Conservation (phyloP, 2,329 filamentous ascomycete genomes). For the Ascochyta viciae-villosae region DNA sequence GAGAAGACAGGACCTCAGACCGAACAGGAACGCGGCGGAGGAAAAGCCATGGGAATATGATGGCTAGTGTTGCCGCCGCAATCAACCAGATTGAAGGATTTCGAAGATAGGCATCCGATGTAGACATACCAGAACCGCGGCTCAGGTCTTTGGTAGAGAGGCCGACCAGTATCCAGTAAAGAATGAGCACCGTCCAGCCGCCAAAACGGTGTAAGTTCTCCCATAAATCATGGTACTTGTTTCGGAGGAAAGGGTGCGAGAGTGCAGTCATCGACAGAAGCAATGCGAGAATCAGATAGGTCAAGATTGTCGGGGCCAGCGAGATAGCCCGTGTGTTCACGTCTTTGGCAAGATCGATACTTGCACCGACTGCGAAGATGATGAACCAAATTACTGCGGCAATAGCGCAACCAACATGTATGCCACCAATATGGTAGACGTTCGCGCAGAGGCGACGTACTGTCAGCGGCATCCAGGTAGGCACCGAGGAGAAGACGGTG, state of each 20-base stretch:
- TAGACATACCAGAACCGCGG: slow-evolving; percentile 29
- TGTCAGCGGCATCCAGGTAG: slow-evolving; percentile 37
- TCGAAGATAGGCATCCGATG: slow-evolving; percentile 43
- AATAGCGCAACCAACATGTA: slow-evolving; percentile 47
- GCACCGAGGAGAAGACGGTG: slow-evolving; percentile 43
- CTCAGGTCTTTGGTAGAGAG: slow-evolving; percentile 37
- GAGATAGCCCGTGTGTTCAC: slow-evolving; percentile 27
- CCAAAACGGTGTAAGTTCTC: slow-evolving; percentile 48
- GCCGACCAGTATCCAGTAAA: slow-evolving; percentile 46
- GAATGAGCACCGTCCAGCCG: slow-evolving; percentile 46
- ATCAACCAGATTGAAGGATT: slow-evolving; percentile 70
- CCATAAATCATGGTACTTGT: slow-evolving; percentile 46
- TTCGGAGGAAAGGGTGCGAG: slow-evolving; percentile 42
- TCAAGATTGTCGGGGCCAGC: slow-evolving; percentile 35
- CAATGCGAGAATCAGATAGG: slow-evolving; percentile 41
- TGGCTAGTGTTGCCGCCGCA: slow-evolving; percentile 68
- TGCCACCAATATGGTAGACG: slow-evolving; percentile 48
- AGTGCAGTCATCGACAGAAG: slow-evolving; percentile 40
- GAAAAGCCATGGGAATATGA: slow-evolving; percentile 77
- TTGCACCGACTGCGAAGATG: slow-evolving; percentile 50
- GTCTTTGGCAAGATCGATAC: slow-evolving; percentile 40
- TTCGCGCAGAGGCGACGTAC: slow-evolving; percentile 44
- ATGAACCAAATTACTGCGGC: slow-evolving; percentile 54
- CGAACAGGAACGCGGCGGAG: slow-evolving; percentile 72
- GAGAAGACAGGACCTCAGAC: slow-evolving; percentile 73